A percentile compares a stretch with the other conserved stretches of the same genome.
Evolutionary conservation across 1,139 yeast genomes (phyloP).

Genomic region (Wickerhamiella infanticola): DNA sequence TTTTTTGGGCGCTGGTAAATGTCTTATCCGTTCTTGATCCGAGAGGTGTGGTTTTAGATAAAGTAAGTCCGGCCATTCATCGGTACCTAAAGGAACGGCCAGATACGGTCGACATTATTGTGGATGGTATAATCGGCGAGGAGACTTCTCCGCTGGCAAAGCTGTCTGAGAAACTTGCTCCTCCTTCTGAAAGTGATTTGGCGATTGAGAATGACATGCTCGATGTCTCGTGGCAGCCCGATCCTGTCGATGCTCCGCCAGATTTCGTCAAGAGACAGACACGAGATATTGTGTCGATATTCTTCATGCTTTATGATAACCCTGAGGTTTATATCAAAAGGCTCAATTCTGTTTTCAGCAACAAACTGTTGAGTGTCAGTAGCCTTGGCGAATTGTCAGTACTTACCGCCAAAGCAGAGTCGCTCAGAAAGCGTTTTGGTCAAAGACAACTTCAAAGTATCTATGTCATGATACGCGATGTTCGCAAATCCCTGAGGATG

Average conservation of each 20-base stretch:
- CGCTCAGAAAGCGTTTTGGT: slow-evolving; percentile 53
- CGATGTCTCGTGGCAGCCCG: slow-evolving; percentile 59
- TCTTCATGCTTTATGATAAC: slow-evolving; percentile 63
- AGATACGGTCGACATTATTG: slow-evolving; percentile 57
- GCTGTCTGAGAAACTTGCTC: slow-evolving; percentile 37
- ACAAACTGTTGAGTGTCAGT: slow-evolving; percentile 28
- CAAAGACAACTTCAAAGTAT: slow-evolving; percentile 46
- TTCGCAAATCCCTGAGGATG: slow-evolving; percentile 19
- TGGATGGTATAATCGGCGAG: slow-evolving; percentile 53
- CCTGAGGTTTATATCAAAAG: slow-evolving; percentile 62
- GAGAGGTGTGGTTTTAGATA: slow-evolving; percentile 66
- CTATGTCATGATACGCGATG: slow-evolving; percentile 77
- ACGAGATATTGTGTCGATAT: slow-evolving; percentile 55
- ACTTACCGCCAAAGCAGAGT: slow-evolving; percentile 28
- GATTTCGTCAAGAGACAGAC: slow-evolving; percentile 53
- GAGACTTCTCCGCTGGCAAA: slow-evolving; percentile 21
- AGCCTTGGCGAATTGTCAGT: slow-evolving; percentile 16
- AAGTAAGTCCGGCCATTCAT: slow-evolving; percentile 61
- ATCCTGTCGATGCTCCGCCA: slow-evolving; percentile 84
- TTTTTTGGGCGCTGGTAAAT: slow-evolving; percentile 57
- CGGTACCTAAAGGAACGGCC: slow-evolving; percentile 49
- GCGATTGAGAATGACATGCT: slow-evolving; percentile 25
- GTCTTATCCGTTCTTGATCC: slow-evolving; percentile 73
- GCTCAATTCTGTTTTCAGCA: slow-evolving; percentile 51
- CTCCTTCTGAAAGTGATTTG: slow-evolving; percentile 7